Conservation (phyloP, 192 early-diverging fungal genomes). For the Linnemannia hyalina region DNA sequence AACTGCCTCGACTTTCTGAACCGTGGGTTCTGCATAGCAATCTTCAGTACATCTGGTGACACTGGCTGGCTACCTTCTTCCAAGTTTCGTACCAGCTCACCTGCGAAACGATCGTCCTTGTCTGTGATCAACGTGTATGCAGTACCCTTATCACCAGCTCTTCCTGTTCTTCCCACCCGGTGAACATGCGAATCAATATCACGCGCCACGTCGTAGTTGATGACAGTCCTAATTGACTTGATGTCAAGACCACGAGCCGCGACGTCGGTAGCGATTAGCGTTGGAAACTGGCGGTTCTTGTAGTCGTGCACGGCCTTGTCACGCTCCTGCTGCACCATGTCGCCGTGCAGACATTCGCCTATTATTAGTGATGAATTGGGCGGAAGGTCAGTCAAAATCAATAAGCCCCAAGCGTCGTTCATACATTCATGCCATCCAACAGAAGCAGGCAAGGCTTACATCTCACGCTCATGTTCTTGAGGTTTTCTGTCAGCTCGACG, state of each 20-base stretch:
- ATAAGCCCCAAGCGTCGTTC: neutral
- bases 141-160: constrained; percentile 78
- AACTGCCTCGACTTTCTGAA: constrained; percentile 69
- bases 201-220: constrained; percentile 85
- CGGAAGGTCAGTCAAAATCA: neutral
- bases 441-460: constrained; percentile 58
- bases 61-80: constrained; percentile 68
- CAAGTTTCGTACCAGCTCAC: constrained; percentile 71
- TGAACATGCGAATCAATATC: constrained; percentile 91
- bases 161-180: constrained; percentile 78
- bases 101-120: constrained; percentile 77
- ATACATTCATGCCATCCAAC: neutral
- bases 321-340: constrained; percentile 81
- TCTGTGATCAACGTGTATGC: constrained; percentile 72
- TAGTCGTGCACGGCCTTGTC: constrained; percentile 80
- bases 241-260: constrained; percentile 89
- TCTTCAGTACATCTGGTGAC: constrained; percentile 53
- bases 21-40: constrained; percentile 71
- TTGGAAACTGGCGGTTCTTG: constrained; percentile 68
- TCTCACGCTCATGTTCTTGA: constrained; percentile 68
- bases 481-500: constrained; percentile 74
- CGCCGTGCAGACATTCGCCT: constrained; percentile 80
- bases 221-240: constrained; percentile 76
- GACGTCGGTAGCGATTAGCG: constrained; percentile 77
- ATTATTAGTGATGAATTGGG: neutral